Base-by-base conservation (phyloP, 345 rosid genomes). In the Aurinia saxatilis region DNA sequence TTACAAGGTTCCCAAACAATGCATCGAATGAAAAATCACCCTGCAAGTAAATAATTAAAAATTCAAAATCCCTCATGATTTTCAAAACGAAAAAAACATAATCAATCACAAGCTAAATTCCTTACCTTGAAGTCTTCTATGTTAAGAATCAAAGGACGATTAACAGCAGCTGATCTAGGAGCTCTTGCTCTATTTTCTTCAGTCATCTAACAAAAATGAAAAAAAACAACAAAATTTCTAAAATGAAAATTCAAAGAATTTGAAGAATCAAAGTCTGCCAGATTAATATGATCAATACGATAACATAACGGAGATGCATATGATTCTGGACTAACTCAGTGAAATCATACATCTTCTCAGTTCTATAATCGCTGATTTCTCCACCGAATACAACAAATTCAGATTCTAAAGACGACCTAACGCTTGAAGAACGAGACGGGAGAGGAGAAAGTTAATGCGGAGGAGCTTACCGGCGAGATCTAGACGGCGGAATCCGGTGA, bases 21-120 rank as follows among this genome's bases (percentile, higher is more conserved):
- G 96, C 92, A 80, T 95, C 99, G 53, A 95, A 95, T 0, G 95
- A 95, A 76, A 95, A 95, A 47, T 95, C 97, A 35, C 99, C 99
- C 99, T 95, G 66, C 65, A 13, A 44, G 15, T 12, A 16, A 60
- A 49, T 57, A 42, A 48, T 29, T 39, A 61, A 42, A 46, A 8
- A 18, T 42, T 18, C 40, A 55, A 6, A 47, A 42, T 12, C 50
- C 13, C 11, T 16, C 10, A 63, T 53, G 11, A 53, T 9, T 50
- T n/a, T 23, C 21, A 66, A 50, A 40, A 35, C 35, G n/a, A n/a
- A n/a, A n/a, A n/a, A n/a, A n/a, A n/a, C n/a, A n/a, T n/a, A n/a
- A n/a, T 29, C n/a, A 13, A 25, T 0, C 11, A 14, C 18, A 31
- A 49, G 70, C 50, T 49, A 15, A 64, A 21, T 38, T n/a, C 60